Percentiles rank a stretch among this genome's conserved stretches.
These are phyloP conservation scores for Acephala macrosclerotiorum DNA, from an alignment of 2,329 filamentous ascomycete species.

Conservation along the genomic window DNA sequence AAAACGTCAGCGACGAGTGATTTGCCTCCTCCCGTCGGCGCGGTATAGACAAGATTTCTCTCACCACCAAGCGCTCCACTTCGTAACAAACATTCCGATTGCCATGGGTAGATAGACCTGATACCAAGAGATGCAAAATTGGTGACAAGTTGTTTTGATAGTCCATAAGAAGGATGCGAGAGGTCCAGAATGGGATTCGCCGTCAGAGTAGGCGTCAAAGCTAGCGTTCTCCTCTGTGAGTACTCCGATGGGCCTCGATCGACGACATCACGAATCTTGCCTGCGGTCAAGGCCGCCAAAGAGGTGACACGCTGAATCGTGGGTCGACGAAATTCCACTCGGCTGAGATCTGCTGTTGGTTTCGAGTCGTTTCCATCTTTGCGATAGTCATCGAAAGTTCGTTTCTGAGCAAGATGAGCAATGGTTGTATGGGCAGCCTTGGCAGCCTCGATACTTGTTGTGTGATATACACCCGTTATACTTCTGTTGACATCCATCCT, in stretches of 20 bases:
- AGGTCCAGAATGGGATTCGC: slow-evolving; percentile 65
- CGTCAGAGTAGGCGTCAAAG: slow-evolving; percentile 60
- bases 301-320: slow-evolving; percentile 18
- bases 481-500: slow-evolving; percentile 31
- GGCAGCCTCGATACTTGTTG: slow-evolving; percentile 36
- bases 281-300: slow-evolving; percentile 47
- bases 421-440: slow-evolving; percentile 31
- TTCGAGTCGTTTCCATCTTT: slow-evolving; percentile 17
- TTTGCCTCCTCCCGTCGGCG: slow-evolving; percentile 80
- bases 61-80: slow-evolving; percentile 70
- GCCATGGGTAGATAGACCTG: slow-evolving; percentile 79
- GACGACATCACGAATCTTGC: slow-evolving; percentile 52
- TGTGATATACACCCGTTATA: slow-evolving; percentile 31
- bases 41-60: slow-evolving; percentile 79
- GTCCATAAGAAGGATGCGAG: slow-evolving; percentile 66
- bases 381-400: slow-evolving; percentile 30
- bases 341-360: slow-evolving; percentile 8
- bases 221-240: slow-evolving; percentile 60
- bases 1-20: slow-evolving; percentile 76
- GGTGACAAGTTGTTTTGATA: slow-evolving; percentile 65
- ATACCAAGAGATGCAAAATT: slow-evolving; percentile 76
- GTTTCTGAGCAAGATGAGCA: slow-evolving; percentile 34
- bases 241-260: slow-evolving; percentile 54
- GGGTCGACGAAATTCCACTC: slow-evolving; percentile 34
- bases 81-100: slow-evolving; percentile 75